Conservation (phyloP, 164 flowering plant species). For the Aristolochia contorta region DNA sequence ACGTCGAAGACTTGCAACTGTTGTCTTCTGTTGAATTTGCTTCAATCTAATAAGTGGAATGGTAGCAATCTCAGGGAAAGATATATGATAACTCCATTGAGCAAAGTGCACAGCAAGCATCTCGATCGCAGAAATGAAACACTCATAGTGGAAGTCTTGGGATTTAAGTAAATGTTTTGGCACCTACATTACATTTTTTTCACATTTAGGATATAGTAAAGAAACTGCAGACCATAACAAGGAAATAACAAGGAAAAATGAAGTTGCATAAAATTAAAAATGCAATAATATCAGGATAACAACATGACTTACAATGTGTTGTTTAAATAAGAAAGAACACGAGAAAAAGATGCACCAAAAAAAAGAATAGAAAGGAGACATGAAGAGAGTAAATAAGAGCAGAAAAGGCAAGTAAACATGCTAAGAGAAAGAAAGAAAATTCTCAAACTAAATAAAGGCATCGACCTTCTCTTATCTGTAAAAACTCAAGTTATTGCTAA, state of each 20-base stretch:
- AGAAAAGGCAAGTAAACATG: background rate
- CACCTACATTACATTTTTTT: slow-evolving; percentile 33
- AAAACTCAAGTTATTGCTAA: no score
- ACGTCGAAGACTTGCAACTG: slow-evolving; percentile 46
- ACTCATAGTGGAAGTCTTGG: slow-evolving; percentile 48
- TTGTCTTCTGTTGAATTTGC: slow-evolving; percentile 47
- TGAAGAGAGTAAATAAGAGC: background rate
- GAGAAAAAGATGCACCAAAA: no score
- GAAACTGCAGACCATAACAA: background rate
- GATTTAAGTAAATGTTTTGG: slow-evolving; percentile 78
- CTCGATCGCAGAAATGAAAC: slow-evolving; percentile 55
- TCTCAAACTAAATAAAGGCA: no score
- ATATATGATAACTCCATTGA: slow-evolving; percentile 89
- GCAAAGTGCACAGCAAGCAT: slow-evolving; percentile 63
- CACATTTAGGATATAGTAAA: background rate
- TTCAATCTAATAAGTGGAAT: slow-evolving; percentile 60
- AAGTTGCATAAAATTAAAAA: background rate
- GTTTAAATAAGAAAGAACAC: no score
- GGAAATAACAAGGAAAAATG: no score
- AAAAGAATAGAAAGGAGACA: no score
- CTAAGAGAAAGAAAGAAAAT: background rate
- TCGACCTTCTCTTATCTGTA: no score
- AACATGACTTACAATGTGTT: no score
- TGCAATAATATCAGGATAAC: no score
- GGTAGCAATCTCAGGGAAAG: slow-evolving; percentile 92